phyloP scores from a whole-genome alignment of 1,284 basidiomycete species.

The Inonotus obliquus region DNA sequence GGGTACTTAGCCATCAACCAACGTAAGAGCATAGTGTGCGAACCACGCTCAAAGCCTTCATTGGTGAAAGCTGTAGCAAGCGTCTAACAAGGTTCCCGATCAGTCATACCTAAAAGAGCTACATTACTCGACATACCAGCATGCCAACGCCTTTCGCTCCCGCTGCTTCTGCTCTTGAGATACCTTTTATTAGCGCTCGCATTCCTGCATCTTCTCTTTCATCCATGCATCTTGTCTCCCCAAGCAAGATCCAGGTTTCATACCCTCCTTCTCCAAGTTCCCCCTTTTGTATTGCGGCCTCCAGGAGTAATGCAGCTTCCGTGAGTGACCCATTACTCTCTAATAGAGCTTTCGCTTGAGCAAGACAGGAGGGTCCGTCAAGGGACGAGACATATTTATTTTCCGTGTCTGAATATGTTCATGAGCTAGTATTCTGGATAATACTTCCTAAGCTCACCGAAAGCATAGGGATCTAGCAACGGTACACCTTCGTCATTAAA shows the following conservation, averaged over 20 bases:
- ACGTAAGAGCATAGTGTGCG: constrained; percentile 83
- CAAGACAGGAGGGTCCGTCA: constrained; percentile 50
- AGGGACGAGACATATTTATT: constrained; percentile 67
- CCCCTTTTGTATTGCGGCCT: constrained; percentile 81
- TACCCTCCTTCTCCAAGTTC: constrained; percentile 77
- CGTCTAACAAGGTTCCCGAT: constrained; percentile 48
- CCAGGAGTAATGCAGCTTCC: constrained; percentile 80
- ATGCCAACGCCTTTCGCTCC: constrained; percentile 73
- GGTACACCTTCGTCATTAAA: constrained; percentile 75
- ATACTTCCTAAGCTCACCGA: constrained; percentile 48
- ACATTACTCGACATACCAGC: constrained; percentile 52
- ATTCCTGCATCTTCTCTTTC: constrained; percentile 83
- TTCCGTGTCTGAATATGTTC: constrained; percentile 41
- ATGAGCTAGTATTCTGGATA: constrained; percentile 3
- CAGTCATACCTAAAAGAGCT: constrained; percentile 4
- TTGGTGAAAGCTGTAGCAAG: constrained; percentile 98
- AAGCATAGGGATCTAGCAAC: constrained; percentile 61
- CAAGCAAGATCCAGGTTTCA: constrained; percentile 91
- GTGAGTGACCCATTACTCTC: constrained; percentile 79
- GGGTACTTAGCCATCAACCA: constrained; percentile 85
- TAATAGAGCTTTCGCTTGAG: constrained; percentile 69
- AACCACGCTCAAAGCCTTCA: constrained; percentile 87
- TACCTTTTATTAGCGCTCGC: constrained; percentile 68
- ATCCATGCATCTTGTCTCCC: constrained; percentile 95
- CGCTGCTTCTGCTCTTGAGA: constrained; percentile 56